A percentile compares a stretch with the other conserved stretches of the same genome.
Conservation (phyloP, 2,329 filamentous ascomycete species). For the Aspergillus nomiae region DNA sequence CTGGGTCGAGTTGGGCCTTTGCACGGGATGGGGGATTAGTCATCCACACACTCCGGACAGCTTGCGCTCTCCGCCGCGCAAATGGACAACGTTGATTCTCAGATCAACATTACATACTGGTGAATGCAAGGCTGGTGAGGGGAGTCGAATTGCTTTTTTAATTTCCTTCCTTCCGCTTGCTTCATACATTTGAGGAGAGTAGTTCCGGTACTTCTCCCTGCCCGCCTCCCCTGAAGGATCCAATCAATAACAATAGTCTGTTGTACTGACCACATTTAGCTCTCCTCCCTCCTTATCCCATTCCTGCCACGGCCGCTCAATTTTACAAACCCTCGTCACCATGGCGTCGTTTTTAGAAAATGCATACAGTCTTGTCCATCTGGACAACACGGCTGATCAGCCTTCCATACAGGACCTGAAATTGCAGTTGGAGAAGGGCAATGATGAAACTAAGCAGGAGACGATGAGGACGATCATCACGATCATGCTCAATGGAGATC, state of each 20-base stretch:
- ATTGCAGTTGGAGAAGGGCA: slow-evolving; percentile 90
- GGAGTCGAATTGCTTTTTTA: slow-evolving; percentile 34
- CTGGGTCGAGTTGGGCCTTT: slow-evolving; percentile 14
- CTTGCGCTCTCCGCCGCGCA: slow-evolving; percentile 35
- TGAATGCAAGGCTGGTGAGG: slow-evolving; percentile 41
- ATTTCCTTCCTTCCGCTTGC: slow-evolving; percentile 27
- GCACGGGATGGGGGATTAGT: slow-evolving; percentile 40
- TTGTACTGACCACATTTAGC: slow-evolving; percentile 35
- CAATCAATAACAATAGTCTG: slow-evolving; percentile 28
- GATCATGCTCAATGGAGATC: slow-evolving; percentile 96
- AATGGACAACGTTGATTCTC: slow-evolving; percentile 45
- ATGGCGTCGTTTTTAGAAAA: slow-evolving; percentile 96
- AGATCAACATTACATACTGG: slow-evolving; percentile 33
- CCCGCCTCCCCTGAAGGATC: slow-evolving; percentile 12
- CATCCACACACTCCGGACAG: slow-evolving; percentile 47
- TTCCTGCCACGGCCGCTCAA: slow-evolving; percentile 22
- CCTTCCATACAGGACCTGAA: slow-evolving; percentile 88
- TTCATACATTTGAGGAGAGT: slow-evolving; percentile 30
- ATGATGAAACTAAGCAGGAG: slow-evolving; percentile 87
- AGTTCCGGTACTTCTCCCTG: slow-evolving; percentile 27
- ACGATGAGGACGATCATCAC: slow-evolving; percentile 96
- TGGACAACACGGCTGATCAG: slow-evolving; percentile 94
- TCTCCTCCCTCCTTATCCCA: slow-evolving; percentile 32
- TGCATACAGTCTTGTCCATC: slow-evolving; percentile 94
- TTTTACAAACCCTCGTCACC: slow-evolving; percentile 42